A percentile compares a stretch with the other conserved stretches of the same genome.
phyloP scores from a whole-genome alignment of 2,329 filamentous ascomycete genomes.

The Pyrenochaeta sp. region DNA sequence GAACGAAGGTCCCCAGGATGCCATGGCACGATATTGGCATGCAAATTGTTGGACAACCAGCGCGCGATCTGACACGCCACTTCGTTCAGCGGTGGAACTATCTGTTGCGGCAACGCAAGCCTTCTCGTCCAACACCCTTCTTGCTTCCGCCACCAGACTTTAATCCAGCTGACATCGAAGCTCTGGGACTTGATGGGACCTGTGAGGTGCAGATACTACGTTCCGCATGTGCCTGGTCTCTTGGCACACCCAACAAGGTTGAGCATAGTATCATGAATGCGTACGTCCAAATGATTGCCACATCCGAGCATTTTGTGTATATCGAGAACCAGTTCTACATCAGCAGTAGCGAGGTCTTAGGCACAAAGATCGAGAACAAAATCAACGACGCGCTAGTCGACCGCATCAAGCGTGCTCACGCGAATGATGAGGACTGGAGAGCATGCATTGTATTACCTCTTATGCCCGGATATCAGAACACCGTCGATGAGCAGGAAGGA shows the following conservation, averaged over 20 bases:
- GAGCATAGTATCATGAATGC: conserved; percentile 97
- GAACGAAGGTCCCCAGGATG: conserved; percentile 88
- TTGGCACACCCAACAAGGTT: conserved; percentile 81
- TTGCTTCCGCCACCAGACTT: conserved; percentile 93
- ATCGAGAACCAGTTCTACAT: conserved; percentile 99
- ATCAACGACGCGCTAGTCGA: conserved; percentile 96
- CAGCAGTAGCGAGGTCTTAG: conserved; percentile 87
- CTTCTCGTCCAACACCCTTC: conserved; percentile 92
- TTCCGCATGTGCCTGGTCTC: conserved; percentile 89
- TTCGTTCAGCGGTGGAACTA: conserved; percentile 99
- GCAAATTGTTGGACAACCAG: conserved; percentile 96
- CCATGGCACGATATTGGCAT: conserved; percentile 98
- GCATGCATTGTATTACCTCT: conserved; percentile 90
- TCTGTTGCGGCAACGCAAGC: conserved; percentile 88
- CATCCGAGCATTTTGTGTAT: conserved; percentile 96
- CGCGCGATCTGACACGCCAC: conserved; percentile 90
- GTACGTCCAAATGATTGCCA: conserved; percentile 92
- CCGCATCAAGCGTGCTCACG: conserved; percentile 83
- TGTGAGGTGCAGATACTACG: conserved; percentile 96
- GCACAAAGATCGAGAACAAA: conserved; percentile 86
- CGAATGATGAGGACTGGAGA: conserved; percentile 88
- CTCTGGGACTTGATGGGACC: conserved; percentile 87
- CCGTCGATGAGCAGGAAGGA: conserved; percentile 91
- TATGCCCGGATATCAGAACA: conserved; percentile 99
- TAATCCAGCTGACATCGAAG: conserved; percentile 82